phyloP scores from a whole-genome alignment of 2,329 filamentous ascomycete species.

The Aspergillus aculeatus region DNA sequence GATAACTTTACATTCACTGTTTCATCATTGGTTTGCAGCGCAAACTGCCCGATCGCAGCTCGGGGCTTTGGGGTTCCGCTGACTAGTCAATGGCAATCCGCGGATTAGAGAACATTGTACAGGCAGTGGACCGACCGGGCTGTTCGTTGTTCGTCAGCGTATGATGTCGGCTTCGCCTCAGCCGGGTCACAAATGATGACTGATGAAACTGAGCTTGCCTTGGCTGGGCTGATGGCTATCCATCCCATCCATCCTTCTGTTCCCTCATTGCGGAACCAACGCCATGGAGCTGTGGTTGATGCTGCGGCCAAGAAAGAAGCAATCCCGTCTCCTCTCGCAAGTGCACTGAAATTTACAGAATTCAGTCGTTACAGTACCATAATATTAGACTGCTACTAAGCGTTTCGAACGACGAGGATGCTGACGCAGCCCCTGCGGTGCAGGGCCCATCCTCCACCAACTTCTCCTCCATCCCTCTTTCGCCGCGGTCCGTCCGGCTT shows the following conservation, averaged over 20 bases:
- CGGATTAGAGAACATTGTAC: background rate
- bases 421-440: slow-evolving; percentile 42
- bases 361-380: background rate
- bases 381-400: background rate
- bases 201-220: background rate
- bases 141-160: slow-evolving; percentile 2
- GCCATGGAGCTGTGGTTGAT: slow-evolving; percentile 4
- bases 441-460: slow-evolving; percentile 32
- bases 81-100: background rate
- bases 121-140: background rate
- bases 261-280: background rate
- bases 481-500: slow-evolving; percentile 18
- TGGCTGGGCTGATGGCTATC: background rate
- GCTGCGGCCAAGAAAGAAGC: background rate
- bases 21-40: background rate
- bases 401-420: slow-evolving; percentile 8
- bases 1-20: background rate
- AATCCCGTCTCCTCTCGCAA: background rate
- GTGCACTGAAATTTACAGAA: background rate
- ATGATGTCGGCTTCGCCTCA: slow-evolving; percentile 8
- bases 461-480: slow-evolving; percentile 60
- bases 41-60: background rate
- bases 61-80: background rate
- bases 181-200: slow-evolving; percentile 2
- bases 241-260: background rate